Evolutionary conservation across 352 stramenopile genomes (phyloP).

Genomic region (Phytophthora fragariae): DNA sequence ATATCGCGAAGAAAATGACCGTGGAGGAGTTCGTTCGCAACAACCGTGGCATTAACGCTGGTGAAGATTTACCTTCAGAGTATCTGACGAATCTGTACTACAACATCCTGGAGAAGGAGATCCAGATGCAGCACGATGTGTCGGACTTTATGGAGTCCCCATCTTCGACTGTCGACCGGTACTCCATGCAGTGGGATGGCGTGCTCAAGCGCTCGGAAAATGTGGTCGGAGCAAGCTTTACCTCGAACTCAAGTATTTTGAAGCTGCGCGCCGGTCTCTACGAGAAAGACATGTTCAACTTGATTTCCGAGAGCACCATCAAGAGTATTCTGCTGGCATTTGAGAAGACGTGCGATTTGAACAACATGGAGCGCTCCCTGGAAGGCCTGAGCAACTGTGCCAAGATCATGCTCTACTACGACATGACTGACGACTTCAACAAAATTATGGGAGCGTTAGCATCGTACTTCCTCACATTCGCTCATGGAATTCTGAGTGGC

Average conservation of each 20-base stretch:
- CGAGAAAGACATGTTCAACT: slow-evolving; percentile 90
- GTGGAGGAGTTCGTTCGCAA: slow-evolving; percentile 89
- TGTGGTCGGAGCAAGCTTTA: slow-evolving; percentile 88
- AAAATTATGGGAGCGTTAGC: slow-evolving; percentile 81
- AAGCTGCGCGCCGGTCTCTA: slow-evolving; percentile 86
- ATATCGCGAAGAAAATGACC: slow-evolving; percentile 91
- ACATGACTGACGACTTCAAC: slow-evolving; percentile 85
- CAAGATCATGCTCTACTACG: slow-evolving; percentile 88
- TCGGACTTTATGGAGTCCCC: slow-evolving; percentile 79
- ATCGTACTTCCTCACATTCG: slow-evolving; percentile 88
- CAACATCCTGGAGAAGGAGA: slow-evolving; percentile 85
- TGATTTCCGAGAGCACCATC: slow-evolving; percentile 83
- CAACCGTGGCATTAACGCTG: slow-evolving; percentile 88
- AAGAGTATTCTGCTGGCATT: slow-evolving; percentile 85
- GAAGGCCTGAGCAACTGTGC: slow-evolving; percentile 86
- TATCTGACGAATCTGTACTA: slow-evolving; percentile 84
- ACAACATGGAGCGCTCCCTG: slow-evolving; percentile 85
- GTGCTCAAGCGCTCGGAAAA: slow-evolving; percentile 89
- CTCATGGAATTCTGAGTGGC: slow-evolving; percentile 82
- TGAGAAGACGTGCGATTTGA: slow-evolving; percentile 85
- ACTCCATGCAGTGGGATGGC: slow-evolving; percentile 90
- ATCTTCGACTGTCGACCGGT: slow-evolving; percentile 77
- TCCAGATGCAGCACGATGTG: slow-evolving; percentile 91
- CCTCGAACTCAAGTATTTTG: slow-evolving; percentile 85
- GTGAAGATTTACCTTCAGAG: slow-evolving; percentile 72